Conservation (phyloP, 495 filamentous ascomycete species). For the Trichocladium uniseriatum region DNA sequence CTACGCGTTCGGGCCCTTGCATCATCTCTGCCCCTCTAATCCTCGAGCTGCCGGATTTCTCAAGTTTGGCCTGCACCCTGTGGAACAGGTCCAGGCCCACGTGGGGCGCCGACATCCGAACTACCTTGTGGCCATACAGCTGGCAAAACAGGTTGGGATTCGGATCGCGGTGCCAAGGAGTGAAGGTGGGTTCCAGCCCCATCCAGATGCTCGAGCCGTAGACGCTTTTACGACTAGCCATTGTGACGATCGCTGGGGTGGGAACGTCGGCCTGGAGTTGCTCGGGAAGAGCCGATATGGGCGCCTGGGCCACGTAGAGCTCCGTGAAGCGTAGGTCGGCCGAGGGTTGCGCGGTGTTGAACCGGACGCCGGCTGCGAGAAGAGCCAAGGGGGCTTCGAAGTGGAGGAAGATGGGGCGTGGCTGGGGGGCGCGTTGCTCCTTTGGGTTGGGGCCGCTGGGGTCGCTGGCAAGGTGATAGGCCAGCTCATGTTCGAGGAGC, state of each 20-base stretch:
- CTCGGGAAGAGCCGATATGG: constrained; percentile 54
- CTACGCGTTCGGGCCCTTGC: constrained; percentile 58
- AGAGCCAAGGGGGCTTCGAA: constrained; percentile 32
- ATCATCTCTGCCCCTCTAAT: constrained; percentile 91
- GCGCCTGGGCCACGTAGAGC: constrained; percentile 79
- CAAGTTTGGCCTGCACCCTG: constrained; percentile 41
- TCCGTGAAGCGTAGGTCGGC: constrained; percentile 12
- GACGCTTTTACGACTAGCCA: constrained; percentile 50
- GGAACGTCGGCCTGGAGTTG: constrained; percentile 57
- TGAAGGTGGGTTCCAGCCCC: constrained; percentile 74
- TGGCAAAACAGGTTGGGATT: constrained; percentile 93
- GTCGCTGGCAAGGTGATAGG: not conserved
- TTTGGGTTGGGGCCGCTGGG: not conserved
- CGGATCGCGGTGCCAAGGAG: constrained; percentile 83
- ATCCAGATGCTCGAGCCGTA: constrained; percentile 86
- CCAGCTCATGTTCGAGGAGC: not conserved
- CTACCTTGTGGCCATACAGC: constrained; percentile 59
- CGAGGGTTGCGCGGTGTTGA: constrained; percentile 14
- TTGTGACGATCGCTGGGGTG: too few relatives aligned
- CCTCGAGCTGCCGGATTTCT: constrained; percentile 39
- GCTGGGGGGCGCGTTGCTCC: too few relatives aligned
- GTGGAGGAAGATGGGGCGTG: constrained; percentile 17
- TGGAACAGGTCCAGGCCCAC: constrained; percentile 54
- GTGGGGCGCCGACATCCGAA: constrained; percentile 58
- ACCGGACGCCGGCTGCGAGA: constrained; percentile 27